A percentile compares a stretch with the other conserved stretches of the same genome.
phyloP scores from a whole-genome alignment of 106 monocot genomes.

The Phalaenopsis aphrodite region DNA sequence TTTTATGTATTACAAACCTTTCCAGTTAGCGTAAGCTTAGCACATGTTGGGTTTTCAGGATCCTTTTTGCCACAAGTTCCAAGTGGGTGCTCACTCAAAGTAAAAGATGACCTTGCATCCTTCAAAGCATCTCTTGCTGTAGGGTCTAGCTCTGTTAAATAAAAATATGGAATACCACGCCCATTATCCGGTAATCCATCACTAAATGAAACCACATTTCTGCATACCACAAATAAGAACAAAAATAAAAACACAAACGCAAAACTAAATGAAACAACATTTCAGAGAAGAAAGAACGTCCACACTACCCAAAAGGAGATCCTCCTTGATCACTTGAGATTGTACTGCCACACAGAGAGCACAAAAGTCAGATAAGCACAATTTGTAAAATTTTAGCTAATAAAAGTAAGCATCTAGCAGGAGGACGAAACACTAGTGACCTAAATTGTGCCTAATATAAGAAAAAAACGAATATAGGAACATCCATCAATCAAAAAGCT shows the following conservation, averaged over 20 bases:
- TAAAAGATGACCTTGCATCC: conserved; percentile 67
- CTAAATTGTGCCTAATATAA: not conserved
- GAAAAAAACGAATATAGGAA: not conserved
- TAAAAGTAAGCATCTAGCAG: not conserved
- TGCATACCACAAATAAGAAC: conserved; percentile 9
- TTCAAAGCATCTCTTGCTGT: conserved; percentile 62
- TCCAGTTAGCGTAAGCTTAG: conserved; percentile 77
- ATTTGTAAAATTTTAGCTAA: not conserved
- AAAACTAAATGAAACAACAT: not conserved
- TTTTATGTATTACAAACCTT: conserved; percentile 37
- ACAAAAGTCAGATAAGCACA: not conserved
- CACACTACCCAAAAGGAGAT: conserved; percentile 79
- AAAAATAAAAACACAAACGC: not conserved
- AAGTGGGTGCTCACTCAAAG: conserved; percentile 72
- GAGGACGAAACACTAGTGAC: not conserved
- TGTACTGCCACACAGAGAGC: conserved; percentile 38
- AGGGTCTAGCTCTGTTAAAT: conserved; percentile 74
- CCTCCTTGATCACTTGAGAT: conserved; percentile 64
- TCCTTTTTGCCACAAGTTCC: conserved; percentile 70
- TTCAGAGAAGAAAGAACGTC: not conserved
- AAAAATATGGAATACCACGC: conserved; percentile 68
- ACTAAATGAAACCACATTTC: conserved; percentile 95
- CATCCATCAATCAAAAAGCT: not conserved
- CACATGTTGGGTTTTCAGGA: conserved; percentile 84
- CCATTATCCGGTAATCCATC: conserved; percentile 69